Base-by-base conservation (phyloP, 1,284 basidiomycete species). In the Tylopilus sp. region DNA sequence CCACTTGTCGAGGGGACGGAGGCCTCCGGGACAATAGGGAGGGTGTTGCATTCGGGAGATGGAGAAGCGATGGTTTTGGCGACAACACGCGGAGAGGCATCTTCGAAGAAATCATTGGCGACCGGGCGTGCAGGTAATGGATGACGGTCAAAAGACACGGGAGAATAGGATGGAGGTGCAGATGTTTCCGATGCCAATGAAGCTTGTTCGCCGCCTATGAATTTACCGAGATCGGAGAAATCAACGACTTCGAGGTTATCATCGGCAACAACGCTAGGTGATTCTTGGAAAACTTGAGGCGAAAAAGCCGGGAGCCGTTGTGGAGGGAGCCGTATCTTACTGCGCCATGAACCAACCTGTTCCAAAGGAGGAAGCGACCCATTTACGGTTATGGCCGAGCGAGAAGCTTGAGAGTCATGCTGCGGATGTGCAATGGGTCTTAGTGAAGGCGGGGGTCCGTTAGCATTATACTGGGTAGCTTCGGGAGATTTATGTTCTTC, bases 181-280 rank as follows among this genome's bases (percentile, higher is more conserved):
- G 59, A 38, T 29, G 55, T 48, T 15, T 36, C 49, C 25, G 54
- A 34, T 25, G 38, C 40, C 52, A 49, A 33, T 40, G 54, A 46
- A 39, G 31, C 26, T 35, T 58, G 41, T 19, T 60, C 63, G 16
- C 69, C 67, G 28, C 78, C 81, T 18, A 84, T 73, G 47, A 90
- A 77, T 66, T 80, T 84, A 35, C 75, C 83, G 64, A 90, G 72
- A 43, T 92, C 86, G 11, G 77, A 78, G 59, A 89, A 91, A 59
- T 91, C 87, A 16, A 92, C 75, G 13, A 87, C 77, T 58, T 89
- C 86, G 4, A 89, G 71, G 43, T 82, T 77, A 53, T 84, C 84
- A 25, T 77, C 78, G 4, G 71, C 65, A 49, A 70, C 66, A 37
- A 74, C 66, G n/a, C 70, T 66, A n/a, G 82, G 65, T 13, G 74